Evolutionary conservation across 2,329 filamentous ascomycete species (phyloP).

Genomic region (Knufia fluminis): DNA sequence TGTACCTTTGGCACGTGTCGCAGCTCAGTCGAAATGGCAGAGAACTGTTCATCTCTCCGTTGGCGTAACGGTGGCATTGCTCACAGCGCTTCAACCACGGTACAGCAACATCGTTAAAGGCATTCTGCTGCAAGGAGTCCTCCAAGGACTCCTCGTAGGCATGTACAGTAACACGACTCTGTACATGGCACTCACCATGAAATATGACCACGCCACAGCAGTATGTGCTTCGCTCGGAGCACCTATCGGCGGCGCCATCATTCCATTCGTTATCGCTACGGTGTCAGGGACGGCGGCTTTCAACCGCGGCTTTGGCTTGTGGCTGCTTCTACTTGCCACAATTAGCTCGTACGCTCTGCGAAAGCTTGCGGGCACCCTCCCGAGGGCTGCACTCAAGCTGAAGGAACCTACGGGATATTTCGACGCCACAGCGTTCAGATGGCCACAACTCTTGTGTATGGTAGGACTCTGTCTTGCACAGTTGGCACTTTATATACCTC

Average conservation of each 20-base stretch:
- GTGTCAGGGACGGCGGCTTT: neutral
- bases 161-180: neutral
- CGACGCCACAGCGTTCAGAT: too few relatives aligned
- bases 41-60: neutral
- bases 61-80: neutral
- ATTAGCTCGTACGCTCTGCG: neutral
- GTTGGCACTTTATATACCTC: neutral
- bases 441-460: too few relatives aligned
- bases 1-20: neutral
- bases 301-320: neutral
- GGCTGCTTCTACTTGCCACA: neutral
- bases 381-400: too few relatives aligned
- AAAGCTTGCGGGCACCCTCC: neutral
- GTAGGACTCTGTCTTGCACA: neutral
- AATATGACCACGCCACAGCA: neutral
- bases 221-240: neutral
- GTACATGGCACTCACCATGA: neutral
- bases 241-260: neutral
- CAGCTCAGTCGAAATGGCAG: neutral
- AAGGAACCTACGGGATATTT: too few relatives aligned
- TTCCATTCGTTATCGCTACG: neutral
- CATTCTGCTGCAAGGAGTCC: neutral
- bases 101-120: neutral
- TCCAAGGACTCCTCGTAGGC: neutral
- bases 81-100: neutral